Conservation (phyloP, 306 rosid genomes). For the Medicago arabica region DNA sequence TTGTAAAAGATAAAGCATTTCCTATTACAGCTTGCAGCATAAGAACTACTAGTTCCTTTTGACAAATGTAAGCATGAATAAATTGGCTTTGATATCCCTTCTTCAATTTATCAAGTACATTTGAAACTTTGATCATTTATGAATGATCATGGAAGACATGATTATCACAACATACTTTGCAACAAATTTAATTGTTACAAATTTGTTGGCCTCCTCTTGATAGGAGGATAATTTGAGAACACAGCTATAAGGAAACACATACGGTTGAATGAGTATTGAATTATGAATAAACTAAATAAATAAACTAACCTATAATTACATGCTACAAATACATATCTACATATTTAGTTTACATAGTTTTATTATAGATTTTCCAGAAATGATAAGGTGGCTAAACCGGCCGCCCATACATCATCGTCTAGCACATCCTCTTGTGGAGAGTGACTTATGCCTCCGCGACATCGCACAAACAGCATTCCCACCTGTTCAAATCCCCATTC, state of each 20-base stretch:
- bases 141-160: background rate
- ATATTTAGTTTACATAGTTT: conserved; percentile 26
- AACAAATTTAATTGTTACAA: conserved; percentile 15
- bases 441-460: conserved; percentile 94
- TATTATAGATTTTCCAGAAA: conserved; percentile 63
- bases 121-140: conserved; percentile 11
- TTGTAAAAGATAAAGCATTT: background rate
- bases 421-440: conserved; percentile 85
- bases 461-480: conserved; percentile 90
- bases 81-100: background rate
- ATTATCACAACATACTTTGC: conserved; percentile 14
- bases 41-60: background rate
- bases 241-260: background rate
- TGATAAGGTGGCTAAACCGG: conserved; percentile 71
- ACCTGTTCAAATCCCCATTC: conserved; percentile 57
- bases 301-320: conserved; percentile 46
- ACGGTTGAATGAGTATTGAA: conserved; percentile 4
- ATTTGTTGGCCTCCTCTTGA: conserved; percentile 13
- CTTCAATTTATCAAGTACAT: conserved; percentile 14
- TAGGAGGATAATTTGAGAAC: conserved; percentile 17
- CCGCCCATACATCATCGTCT: conserved; percentile 87
- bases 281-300: conserved; percentile 45
- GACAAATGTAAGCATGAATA: conserved; percentile 7
- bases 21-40: background rate
- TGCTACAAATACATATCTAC: conserved; percentile 25